phyloP scores from a whole-genome alignment of 805 yeast species.

The Maudiozyma barnettii region DNA sequence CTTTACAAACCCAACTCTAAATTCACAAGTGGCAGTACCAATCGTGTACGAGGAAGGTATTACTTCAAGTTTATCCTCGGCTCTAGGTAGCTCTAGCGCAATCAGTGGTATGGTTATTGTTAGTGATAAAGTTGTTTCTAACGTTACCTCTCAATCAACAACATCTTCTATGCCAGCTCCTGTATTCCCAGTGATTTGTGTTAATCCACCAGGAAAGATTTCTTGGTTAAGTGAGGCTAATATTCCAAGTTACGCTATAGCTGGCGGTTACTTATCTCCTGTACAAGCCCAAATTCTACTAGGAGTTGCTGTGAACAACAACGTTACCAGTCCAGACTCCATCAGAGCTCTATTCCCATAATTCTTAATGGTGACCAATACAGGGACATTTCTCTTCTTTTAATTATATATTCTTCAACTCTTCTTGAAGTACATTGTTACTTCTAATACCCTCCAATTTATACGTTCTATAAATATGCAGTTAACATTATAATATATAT shows the following conservation, averaged over 20 bases:
- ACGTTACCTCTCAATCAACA: conserved; percentile 12
- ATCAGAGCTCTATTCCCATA: conserved; percentile 9
- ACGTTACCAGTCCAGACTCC: conserved; percentile 10
- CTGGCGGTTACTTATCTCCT: conserved; percentile 27
- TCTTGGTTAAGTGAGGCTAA: conserved; percentile 11
- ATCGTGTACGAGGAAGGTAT: conserved; percentile 21
- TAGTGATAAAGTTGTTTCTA: conserved; percentile 7
- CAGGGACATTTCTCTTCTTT: not conserved
- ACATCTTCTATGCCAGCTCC: conserved; percentile 3
- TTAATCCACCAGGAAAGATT: conserved; percentile 7
- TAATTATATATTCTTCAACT: not conserved
- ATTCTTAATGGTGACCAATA: not conserved
- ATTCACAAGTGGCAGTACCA: conserved; percentile 16
- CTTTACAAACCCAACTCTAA: conserved; percentile 13
- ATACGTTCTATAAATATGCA: no score
- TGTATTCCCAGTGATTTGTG: conserved; percentile 19
- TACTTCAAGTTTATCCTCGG: conserved; percentile 12
- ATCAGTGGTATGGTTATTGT: conserved; percentile 22
- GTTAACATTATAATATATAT: no score
- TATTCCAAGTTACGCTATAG: conserved; percentile 19
- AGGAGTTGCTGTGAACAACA: conserved; percentile 23
- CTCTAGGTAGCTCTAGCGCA: conserved; percentile 5
- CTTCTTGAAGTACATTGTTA: not conserved
- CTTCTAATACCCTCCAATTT: no score
- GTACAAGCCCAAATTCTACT: conserved; percentile 25